These are phyloP conservation scores for Kwoniella sp. DNA, from an alignment of 768 basidiomycete species.

Conservation along the genomic window DNA sequence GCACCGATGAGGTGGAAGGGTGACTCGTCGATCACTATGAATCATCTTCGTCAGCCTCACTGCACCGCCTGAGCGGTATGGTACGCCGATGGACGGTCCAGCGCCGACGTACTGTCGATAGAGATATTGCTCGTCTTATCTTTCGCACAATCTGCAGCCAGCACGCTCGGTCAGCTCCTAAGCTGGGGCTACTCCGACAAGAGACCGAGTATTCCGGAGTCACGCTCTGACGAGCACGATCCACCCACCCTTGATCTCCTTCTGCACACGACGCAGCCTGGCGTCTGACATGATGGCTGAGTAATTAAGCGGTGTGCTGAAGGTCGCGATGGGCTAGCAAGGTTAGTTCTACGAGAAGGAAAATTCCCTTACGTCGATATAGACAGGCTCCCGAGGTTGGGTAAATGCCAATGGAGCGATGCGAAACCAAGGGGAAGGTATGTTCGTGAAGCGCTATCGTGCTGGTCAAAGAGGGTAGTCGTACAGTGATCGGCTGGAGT, in stretches of 20 bases:
- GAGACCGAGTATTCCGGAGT: neutral
- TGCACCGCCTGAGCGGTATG: too few species aligned
- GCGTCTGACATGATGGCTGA: slow-evolving; percentile 67
- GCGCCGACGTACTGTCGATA: slow-evolving; percentile 57
- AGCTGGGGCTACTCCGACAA: neutral
- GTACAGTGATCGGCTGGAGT: too few species aligned
- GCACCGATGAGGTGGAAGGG: slow-evolving; percentile 88
- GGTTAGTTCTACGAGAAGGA: too few species aligned
- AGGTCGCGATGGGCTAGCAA: too few species aligned
- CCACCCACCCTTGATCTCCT: slow-evolving; percentile 74
- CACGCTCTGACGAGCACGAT: neutral
- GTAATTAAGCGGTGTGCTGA: too few species aligned
- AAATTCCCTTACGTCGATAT: too few species aligned
- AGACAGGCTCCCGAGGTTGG: too few species aligned
- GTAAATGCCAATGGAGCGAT: too few species aligned
- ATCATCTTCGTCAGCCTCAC: too few species aligned
- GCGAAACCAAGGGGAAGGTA: too few species aligned
- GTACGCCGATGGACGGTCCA: neutral
- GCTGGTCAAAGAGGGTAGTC: too few species aligned
- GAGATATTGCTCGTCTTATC: slow-evolving; percentile 83
- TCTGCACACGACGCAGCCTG: slow-evolving; percentile 81
- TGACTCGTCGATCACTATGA: slow-evolving; percentile 72
- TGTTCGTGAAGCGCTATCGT: too few species aligned
- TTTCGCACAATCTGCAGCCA: slow-evolving; percentile 78
- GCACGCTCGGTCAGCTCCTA: neutral